Evolutionary conservation across 352 stramenopile species (phyloP).

Genomic region (Globisporangium sylvaticum): DNA sequence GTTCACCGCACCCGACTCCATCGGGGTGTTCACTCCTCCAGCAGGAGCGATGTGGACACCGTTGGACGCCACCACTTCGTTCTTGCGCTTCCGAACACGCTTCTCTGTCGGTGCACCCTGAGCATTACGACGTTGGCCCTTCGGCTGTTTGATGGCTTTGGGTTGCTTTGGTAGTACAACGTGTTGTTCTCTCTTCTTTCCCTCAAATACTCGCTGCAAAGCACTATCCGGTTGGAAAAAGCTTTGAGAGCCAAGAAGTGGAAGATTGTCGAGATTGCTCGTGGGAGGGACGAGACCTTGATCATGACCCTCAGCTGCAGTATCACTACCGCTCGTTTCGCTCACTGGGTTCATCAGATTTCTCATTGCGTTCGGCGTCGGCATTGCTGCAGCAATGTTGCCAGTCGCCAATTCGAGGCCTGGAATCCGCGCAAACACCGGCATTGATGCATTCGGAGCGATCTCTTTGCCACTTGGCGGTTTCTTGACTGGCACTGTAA

Average conservation of each 20-base stretch:
- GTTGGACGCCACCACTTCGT: too few species aligned
- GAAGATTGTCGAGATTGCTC: not conserved
- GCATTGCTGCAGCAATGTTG: not conserved
- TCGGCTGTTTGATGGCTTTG: not conserved
- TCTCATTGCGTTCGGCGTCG: not conserved
- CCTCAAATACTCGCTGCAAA: not conserved
- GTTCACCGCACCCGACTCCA: not conserved
- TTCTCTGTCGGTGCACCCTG: not conserved
- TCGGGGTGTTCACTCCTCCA: not conserved
- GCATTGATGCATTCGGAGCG: not conserved
- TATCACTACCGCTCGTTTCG: not conserved
- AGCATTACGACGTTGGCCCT: not conserved
- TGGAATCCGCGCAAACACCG: not conserved
- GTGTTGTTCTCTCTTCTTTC: not conserved
- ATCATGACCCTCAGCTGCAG: not conserved
- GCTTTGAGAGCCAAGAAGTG: not conserved
- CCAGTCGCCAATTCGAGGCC: not conserved
- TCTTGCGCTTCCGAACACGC: not conserved
- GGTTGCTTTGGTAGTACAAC: not conserved
- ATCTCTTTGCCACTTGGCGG: not conserved
- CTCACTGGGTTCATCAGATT: not conserved
- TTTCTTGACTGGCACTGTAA: not conserved
- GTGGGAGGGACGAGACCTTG: not conserved
- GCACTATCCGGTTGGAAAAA: not conserved
- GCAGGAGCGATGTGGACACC: not conserved